phyloP scores from a whole-genome alignment of 106 monocot species.

The Chionographis japonica region DNA sequence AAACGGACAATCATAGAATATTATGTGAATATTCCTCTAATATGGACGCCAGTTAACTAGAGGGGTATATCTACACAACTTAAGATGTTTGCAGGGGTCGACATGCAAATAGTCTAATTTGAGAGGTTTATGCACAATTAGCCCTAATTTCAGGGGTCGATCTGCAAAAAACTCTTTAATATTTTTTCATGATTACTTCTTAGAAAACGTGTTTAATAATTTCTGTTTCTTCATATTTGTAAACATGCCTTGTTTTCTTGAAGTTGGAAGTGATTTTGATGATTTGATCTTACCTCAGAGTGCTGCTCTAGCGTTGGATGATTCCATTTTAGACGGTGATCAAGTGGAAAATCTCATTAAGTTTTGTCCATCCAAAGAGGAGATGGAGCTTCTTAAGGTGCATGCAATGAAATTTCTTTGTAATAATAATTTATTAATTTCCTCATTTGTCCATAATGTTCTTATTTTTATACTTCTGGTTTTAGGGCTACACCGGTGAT shows the following conservation, averaged over 20 bases:
- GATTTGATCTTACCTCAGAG: constrained; percentile 28
- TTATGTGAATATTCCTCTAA: too few species aligned
- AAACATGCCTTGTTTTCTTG: background rate
- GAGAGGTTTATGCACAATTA: too few species aligned
- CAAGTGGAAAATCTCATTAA: constrained; percentile 77
- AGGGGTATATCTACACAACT: too few species aligned
- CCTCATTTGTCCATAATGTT: constrained; percentile 1
- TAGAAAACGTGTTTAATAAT: too few species aligned
- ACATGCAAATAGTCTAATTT: too few species aligned
- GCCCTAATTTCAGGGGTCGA: too few species aligned
- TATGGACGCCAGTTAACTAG: too few species aligned
- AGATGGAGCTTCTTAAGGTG: constrained; percentile 78
- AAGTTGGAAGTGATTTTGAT: constrained; percentile 4
- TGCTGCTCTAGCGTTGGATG: constrained; percentile 62
- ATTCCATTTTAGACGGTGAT: constrained; percentile 56
- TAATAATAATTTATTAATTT: background rate
- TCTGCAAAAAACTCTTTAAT: too few species aligned
- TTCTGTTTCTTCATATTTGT: background rate
- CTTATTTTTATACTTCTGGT: background rate
- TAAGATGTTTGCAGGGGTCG: too few species aligned
- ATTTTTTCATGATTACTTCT: too few species aligned
- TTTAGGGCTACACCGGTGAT: constrained; percentile 46
- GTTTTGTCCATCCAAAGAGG: constrained; percentile 77
- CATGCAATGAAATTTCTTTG: background rate
- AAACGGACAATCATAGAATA: too few species aligned